Conservation (phyloP, 441 rosid genomes). For the Adansonia gregorii region DNA sequence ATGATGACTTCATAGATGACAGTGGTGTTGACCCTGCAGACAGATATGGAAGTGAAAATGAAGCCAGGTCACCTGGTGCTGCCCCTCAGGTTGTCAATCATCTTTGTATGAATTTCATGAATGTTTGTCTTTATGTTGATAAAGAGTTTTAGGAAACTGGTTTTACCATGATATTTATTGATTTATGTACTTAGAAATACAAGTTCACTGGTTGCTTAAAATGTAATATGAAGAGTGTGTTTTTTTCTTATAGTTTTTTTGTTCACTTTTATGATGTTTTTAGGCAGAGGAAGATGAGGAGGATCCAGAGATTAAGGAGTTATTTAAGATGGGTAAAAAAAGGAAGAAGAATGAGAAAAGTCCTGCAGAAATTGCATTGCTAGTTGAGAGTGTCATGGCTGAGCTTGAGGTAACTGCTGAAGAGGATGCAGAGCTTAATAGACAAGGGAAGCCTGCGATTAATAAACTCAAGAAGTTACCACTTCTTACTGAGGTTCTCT, state of each 20-base stretch:
- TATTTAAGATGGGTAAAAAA: constrained; percentile 88
- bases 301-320: constrained; percentile 85
- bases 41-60: constrained; percentile 71
- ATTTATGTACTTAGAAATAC: background rate
- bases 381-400: constrained; percentile 96
- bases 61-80: constrained; percentile 60
- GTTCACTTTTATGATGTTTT: constrained; percentile 23
- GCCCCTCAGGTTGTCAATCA: constrained; percentile 71
- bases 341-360: constrained; percentile 88
- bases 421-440: constrained; percentile 91
- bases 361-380: constrained; percentile 88
- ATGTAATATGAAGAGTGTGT: background rate
- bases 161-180: constrained; percentile 3
- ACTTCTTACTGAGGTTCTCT: constrained; percentile 90
- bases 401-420: constrained; percentile 97
- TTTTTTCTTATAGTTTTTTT: background rate
- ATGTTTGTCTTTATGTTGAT: constrained; percentile 3
- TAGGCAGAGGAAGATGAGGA: constrained; percentile 96
- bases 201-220: background rate
- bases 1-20: constrained; percentile 93
- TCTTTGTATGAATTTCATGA: constrained; percentile 1
- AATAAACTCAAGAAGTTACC: constrained; percentile 94
- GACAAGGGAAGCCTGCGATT: constrained; percentile 91
- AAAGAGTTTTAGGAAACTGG: constrained; percentile 4
- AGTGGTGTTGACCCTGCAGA: constrained; percentile 84